phyloP scores from a whole-genome alignment of 2,329 filamentous ascomycete genomes.

The Trichoderma citrinoviride region DNA sequence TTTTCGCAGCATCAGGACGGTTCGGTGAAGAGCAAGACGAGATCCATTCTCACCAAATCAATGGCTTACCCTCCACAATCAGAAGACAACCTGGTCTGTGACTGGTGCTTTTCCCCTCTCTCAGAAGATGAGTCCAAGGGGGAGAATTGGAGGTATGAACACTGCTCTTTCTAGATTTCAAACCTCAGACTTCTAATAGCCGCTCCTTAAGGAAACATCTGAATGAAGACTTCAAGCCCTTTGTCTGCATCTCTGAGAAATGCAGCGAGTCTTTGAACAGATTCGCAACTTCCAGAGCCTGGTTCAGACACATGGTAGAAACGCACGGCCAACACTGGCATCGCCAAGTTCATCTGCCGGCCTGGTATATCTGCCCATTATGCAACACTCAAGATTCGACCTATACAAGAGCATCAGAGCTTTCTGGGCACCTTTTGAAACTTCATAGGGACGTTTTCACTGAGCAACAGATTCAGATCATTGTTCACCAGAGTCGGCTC shows the following conservation, averaged over 20 bases:
- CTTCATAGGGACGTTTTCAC: neutral
- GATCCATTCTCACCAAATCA: neutral
- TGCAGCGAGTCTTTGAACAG: neutral
- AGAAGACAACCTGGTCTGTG: neutral
- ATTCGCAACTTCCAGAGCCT: conserved; percentile 18
- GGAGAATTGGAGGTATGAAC: neutral
- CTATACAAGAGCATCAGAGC: neutral
- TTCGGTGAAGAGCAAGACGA: neutral
- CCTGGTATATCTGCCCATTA: conserved; percentile 18
- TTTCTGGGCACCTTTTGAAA: neutral
- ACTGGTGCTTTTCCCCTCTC: conserved; percentile 4
- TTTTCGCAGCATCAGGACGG: neutral
- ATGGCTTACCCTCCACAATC: neutral
- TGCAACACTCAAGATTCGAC: conserved; percentile 5
- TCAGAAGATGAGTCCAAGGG: neutral
- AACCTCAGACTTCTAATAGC: neutral
- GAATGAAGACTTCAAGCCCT: neutral
- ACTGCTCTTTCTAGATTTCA: neutral
- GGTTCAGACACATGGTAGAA: conserved; percentile 18
- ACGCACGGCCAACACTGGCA: conserved; percentile 20
- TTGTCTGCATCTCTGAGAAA: conserved; percentile 19
- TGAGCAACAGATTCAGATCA: neutral
- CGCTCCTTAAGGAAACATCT: neutral
- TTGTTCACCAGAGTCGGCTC: neutral
- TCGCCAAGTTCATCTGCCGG: conserved; percentile 16